phyloP scores from a whole-genome alignment of 1,139 yeast species.

The Hyphopichia pseudoburtonii region DNA sequence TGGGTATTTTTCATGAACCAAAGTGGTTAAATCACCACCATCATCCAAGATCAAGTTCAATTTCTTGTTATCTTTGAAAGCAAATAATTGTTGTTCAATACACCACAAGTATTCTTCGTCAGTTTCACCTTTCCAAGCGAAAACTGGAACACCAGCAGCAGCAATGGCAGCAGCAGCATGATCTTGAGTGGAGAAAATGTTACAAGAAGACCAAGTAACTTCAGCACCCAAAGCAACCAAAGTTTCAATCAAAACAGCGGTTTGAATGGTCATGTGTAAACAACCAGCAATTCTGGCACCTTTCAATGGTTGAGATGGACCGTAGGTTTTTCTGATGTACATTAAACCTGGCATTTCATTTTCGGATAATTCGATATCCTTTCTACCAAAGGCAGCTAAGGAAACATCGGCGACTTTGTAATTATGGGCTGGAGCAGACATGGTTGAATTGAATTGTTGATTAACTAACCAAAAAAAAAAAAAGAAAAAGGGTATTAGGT shows the following conservation, averaged over 20 bases:
- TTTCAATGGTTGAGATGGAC: slow-evolving; percentile 88
- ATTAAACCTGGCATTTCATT: slow-evolving; percentile 99
- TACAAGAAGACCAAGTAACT: slow-evolving; percentile 99
- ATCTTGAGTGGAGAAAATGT: slow-evolving; percentile 99
- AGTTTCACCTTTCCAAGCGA: slow-evolving; percentile 99
- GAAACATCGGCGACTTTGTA: slow-evolving; percentile 98
- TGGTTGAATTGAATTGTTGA: slow-evolving; percentile 4
- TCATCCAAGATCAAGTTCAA: slow-evolving; percentile 98
- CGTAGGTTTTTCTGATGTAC: slow-evolving; percentile 95
- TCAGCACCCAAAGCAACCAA: slow-evolving; percentile 98
- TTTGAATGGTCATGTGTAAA: slow-evolving; percentile 99
- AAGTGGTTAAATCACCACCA: slow-evolving; percentile 98
- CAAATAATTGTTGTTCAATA: slow-evolving; percentile 98
- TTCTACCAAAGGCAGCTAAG: slow-evolving; percentile 99
- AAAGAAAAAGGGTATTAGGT: not conserved
- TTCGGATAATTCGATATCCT: slow-evolving; percentile 98
- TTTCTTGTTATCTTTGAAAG: slow-evolving; percentile 95
- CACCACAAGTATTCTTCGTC: slow-evolving; percentile 99
- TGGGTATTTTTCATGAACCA: slow-evolving; percentile 98
- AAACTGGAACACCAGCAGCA: slow-evolving; percentile 98
- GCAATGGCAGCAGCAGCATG: slow-evolving; percentile 99
- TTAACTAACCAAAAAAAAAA: not conserved
- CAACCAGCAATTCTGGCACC: slow-evolving; percentile 99
- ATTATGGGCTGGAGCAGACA: slow-evolving; percentile 46
- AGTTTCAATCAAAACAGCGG: slow-evolving; percentile 98